These are phyloP conservation scores for Blastobotrys elegans DNA, from an alignment of 1,139 yeast genomes.

Conservation along the genomic window DNA sequence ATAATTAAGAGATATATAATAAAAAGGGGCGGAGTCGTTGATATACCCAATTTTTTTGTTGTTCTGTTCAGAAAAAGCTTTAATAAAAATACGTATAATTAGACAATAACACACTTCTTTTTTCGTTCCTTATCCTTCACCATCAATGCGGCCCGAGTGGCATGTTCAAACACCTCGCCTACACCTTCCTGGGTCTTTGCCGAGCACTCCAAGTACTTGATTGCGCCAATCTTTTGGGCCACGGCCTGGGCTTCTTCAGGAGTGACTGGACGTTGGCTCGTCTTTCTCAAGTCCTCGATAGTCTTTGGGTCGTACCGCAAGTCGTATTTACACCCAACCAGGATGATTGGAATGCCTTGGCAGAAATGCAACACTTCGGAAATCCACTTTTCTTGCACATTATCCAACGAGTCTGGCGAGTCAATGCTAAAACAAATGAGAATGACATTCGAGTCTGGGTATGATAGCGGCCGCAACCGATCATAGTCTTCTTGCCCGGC, in stretches of 20 bases:
- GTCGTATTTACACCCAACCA: constrained; percentile 88
- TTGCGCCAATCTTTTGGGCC: constrained; percentile 74
- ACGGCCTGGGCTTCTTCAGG: constrained; percentile 82
- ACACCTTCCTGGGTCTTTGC: constrained; percentile 80
- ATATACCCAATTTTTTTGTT: too few relatives aligned
- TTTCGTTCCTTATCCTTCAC: constrained; percentile 45
- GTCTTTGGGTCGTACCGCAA: constrained; percentile 74
- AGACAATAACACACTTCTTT: constrained; percentile 51
- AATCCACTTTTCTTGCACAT: constrained; percentile 93
- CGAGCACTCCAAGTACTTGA: constrained; percentile 78
- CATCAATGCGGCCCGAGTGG: constrained; percentile 81
- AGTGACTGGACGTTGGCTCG: constrained; percentile 82
- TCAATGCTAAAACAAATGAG: constrained; percentile 89
- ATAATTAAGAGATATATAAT: neutral
- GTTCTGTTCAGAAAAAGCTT: neutral
- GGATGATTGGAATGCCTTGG: constrained; percentile 89
- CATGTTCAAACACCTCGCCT: constrained; percentile 75
- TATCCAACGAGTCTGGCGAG: constrained; percentile 87
- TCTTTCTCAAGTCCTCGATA: constrained; percentile 72
- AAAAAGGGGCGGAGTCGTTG: too few relatives aligned
- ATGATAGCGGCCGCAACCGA: constrained; percentile 87
- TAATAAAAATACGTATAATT: neutral
- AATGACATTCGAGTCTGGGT: constrained; percentile 90
- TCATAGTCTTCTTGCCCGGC: constrained; percentile 98
- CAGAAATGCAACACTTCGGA: constrained; percentile 92